Conservation (phyloP, 1,284 basidiomycete genomes). For the Rugosomyces carneus region DNA sequence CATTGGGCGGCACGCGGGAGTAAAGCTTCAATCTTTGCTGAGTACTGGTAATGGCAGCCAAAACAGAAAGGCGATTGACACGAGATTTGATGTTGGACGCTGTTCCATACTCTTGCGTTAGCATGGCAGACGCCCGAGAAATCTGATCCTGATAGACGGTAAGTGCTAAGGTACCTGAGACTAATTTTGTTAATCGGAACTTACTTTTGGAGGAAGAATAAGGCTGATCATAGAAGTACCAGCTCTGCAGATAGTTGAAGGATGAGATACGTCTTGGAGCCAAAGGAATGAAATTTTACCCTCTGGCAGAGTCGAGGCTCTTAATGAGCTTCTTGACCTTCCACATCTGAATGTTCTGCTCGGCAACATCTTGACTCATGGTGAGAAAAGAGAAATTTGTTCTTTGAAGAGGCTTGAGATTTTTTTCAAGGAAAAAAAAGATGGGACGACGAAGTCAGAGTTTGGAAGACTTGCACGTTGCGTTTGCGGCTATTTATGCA, state of each 20-base stretch:
- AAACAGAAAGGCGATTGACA: constrained; percentile 95
- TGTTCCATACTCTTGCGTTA: constrained; percentile 97
- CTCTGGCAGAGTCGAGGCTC: constrained; percentile 89
- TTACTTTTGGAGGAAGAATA: constrained; percentile 90
- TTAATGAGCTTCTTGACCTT: constrained; percentile 99
- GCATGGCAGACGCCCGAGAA: constrained; percentile 89
- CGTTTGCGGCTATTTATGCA: constrained; percentile 23
- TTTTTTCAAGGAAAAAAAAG: constrained; percentile 2
- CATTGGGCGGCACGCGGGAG: constrained; percentile 93
- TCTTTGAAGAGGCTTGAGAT: constrained; percentile 15
- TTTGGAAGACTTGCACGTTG: constrained; percentile 22
- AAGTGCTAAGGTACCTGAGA: constrained; percentile 6
- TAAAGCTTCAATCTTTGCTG: constrained; percentile 98
- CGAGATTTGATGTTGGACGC: constrained; percentile 99
- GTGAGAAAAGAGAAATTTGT: constrained; percentile 37
- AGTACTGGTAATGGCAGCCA: constrained; percentile 98
- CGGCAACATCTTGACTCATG: constrained; percentile 75
- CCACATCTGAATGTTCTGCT: constrained; percentile 91
- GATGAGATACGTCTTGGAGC: constrained; percentile 9
- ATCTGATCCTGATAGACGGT: constrained; percentile 74
- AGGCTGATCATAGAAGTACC: constrained; percentile 99
- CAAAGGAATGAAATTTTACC: constrained; percentile 40
- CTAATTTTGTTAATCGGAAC: constrained; percentile 21
- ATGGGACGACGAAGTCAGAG: constrained; percentile 14
- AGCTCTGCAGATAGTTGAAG: constrained; percentile 44